phyloP scores from a whole-genome alignment of 805 yeast genomes.

The Starmerella potacharoeniae region DNA sequence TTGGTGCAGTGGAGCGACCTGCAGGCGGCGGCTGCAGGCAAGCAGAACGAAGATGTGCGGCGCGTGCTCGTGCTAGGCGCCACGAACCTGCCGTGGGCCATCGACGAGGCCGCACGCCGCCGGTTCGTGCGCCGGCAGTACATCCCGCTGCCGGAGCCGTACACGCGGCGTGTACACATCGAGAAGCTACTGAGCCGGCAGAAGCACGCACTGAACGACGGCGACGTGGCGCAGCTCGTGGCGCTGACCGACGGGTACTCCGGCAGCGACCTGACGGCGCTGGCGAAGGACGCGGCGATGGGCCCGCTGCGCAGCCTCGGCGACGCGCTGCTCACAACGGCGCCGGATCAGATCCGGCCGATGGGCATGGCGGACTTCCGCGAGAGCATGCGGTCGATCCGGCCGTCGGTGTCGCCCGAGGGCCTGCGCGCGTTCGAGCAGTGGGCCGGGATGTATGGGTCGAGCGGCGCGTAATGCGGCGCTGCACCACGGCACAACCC shows the following conservation, averaged over 20 bases:
- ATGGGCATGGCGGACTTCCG: slow-evolving; percentile 62
- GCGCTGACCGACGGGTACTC: slow-evolving; percentile 69
- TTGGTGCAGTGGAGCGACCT: slow-evolving; percentile 90
- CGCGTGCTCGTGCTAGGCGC: slow-evolving; percentile 89
- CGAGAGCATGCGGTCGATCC: slow-evolving; percentile 61
- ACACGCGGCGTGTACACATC: slow-evolving; percentile 65
- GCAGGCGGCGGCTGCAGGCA: slow-evolving; percentile 75
- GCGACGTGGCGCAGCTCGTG: slow-evolving; percentile 50
- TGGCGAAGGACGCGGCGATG: slow-evolving; percentile 97
- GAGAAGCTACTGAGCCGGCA: slow-evolving; percentile 57
- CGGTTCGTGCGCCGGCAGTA: slow-evolving; percentile 85
- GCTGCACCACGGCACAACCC: no score
- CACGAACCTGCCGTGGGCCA: slow-evolving; percentile 92
- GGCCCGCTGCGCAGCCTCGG: slow-evolving; percentile 89
- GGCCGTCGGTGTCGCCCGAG: slow-evolving; percentile 80
- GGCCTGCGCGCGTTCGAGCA: slow-evolving; percentile 71
- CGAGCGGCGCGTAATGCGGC: slow-evolving; percentile 57
- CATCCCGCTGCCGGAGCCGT: slow-evolving; percentile 84
- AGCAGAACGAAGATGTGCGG: slow-evolving; percentile 42
- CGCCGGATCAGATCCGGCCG: slow-evolving; percentile 69
- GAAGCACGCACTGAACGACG: slow-evolving; percentile 53
- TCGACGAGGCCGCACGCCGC: slow-evolving; percentile 90
- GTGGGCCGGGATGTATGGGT: slow-evolving; percentile 81
- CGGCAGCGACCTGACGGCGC: slow-evolving; percentile 86
- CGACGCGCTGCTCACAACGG: slow-evolving; percentile 57